Conservation (phyloP, 768 basidiomycete genomes). For the Leucocoprinus leucothites region DNA sequence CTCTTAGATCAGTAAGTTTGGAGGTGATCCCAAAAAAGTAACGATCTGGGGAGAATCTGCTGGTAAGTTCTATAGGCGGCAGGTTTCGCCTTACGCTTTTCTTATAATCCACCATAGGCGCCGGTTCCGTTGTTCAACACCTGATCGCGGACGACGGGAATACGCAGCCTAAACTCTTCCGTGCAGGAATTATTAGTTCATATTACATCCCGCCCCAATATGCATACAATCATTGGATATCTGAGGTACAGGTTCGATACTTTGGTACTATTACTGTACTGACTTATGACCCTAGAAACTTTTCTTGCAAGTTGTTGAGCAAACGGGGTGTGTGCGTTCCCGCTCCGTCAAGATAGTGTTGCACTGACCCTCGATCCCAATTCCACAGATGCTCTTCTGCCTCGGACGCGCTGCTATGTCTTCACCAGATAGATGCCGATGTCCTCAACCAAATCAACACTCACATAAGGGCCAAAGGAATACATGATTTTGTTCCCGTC, state of each 20-base stretch:
- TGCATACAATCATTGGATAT: conserved; percentile 35
- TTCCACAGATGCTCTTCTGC: conserved; percentile 30
- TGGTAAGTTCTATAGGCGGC: background rate
- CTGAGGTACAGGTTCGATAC: conserved; percentile 25
- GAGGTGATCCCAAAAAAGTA: conserved; percentile 37
- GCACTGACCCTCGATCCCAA: background rate
- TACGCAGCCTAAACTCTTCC: conserved; percentile 28
- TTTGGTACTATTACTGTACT: background rate
- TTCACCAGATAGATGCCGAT: conserved; percentile 28
- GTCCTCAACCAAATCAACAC: conserved; percentile 32
- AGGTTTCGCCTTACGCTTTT: background rate
- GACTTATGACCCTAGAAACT: background rate
- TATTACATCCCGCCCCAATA: conserved; percentile 43
- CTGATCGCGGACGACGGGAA: conserved; percentile 42
- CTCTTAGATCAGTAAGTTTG: conserved; percentile 34
- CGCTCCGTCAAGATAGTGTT: too few relatives aligned
- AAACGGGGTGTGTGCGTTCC: conserved; percentile 28
- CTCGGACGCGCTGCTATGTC: conserved; percentile 33
- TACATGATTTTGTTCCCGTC: conserved; percentile 35
- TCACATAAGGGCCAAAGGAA: too few relatives aligned
- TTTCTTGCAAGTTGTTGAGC: conserved; percentile 23
- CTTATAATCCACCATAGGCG: conserved; percentile 20
- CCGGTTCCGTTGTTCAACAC: conserved; percentile 48
- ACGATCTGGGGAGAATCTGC: conserved; percentile 45
- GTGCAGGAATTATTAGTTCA: conserved; percentile 38